Base-by-base conservation (phyloP, 73 alveolate species). In the Blepharisma japonicum region DNA sequence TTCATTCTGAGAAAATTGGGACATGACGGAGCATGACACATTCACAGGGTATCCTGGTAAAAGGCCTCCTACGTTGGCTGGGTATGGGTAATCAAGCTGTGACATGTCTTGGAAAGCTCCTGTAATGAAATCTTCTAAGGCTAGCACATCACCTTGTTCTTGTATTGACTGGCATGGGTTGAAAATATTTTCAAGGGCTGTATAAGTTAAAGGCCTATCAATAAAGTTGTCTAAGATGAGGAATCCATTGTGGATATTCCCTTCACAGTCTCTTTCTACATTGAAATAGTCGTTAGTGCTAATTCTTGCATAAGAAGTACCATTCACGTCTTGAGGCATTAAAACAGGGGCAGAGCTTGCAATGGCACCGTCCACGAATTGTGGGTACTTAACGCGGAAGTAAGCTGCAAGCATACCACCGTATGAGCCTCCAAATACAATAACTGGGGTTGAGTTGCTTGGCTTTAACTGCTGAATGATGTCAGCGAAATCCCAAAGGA, bases 321-420 rank as follows among this genome's bases (percentile, higher is more conserved):
- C 49, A n/a, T 77, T 11, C 0, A 18, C 21, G 11, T 82, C 91
- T 51, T 68, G 61, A 77, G 79, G 83, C 83, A 55, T 78, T 6
- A 87, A 49, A 70, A 87, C 81, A 18, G 94, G 94, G n/a, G 98
- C 95, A 20, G 92, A 85, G 8, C 92, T 84, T 39, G 95, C 90
- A 42, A 74, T 68, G 38, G 90, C 90, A 6, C 90, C 95, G 9
- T 77, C 76, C 18, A 82, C 89, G 27, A 89, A 55, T 50, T 89
- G 92, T 4, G 92, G 92, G 55, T 81, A 89, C 56, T 89, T 68
- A 18, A 55, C 66, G 70, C 90, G 50, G 49, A 84, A 70, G 92
- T 91, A 89, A 14, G 95, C 95, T 54, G 92, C 77, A 81, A 89
- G 49, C 11, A 90, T 90, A 0, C 92, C 95, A 39, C 92, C 92